Conservation (phyloP, 352 stramenopile genomes). For the Phytophthora colocasiae region DNA sequence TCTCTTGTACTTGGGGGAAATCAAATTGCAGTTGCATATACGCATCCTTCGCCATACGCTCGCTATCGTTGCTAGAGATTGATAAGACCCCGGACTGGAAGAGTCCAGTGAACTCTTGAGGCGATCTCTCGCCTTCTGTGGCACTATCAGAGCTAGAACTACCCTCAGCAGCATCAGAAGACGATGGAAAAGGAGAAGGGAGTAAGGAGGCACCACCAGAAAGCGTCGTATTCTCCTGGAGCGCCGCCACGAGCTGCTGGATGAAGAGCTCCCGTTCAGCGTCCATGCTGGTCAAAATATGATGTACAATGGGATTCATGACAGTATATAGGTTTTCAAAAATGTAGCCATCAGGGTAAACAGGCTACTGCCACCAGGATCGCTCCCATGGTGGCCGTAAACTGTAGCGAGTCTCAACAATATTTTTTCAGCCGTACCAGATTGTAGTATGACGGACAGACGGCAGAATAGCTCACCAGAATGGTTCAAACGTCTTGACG, state of each 20-base stretch:
- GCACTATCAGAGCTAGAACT: slow-evolving; percentile 25
- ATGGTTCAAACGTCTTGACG: neutral
- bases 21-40: slow-evolving; percentile 68
- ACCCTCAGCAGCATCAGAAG: slow-evolving; percentile 2
- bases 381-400: slow-evolving; percentile 1
- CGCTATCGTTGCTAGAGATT: slow-evolving; percentile 1
- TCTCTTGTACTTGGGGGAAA: slow-evolving; percentile 51
- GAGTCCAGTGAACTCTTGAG: slow-evolving; percentile 24
- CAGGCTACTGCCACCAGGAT: slow-evolving; percentile 1
- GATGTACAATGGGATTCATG: neutral
- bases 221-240: slow-evolving; percentile 55
- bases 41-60: slow-evolving; percentile 36
- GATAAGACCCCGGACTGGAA: slow-evolving; percentile 15
- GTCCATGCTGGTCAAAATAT: slow-evolving; percentile 27
- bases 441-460: neutral
- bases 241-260: slow-evolving; percentile 60
- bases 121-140: slow-evolving; percentile 24
- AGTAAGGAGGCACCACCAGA: slow-evolving; percentile 3
- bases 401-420: slow-evolving; percentile 1
- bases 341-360: neutral
- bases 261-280: slow-evolving; percentile 56
- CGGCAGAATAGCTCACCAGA: neutral
- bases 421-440: slow-evolving; percentile 2
- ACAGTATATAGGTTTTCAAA: neutral
- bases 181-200: neutral